Percentiles rank a stretch among this genome's conserved stretches.
phyloP scores from a whole-genome alignment of 306 rosid species.

The Sindora glabra region DNA sequence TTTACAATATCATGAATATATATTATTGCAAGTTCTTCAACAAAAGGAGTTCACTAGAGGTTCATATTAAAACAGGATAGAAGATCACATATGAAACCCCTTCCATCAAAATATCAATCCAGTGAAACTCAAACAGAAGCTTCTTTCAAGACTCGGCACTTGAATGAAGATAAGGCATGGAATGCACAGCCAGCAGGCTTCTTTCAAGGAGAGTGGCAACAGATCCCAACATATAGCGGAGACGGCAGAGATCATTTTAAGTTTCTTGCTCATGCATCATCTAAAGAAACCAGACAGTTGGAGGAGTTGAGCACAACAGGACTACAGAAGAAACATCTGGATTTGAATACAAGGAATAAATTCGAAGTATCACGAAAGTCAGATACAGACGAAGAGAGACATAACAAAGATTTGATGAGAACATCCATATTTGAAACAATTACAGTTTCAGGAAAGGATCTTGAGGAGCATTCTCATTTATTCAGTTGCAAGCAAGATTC shows the following conservation, averaged over 20 bases:
- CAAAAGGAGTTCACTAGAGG: slow-evolving; percentile 10
- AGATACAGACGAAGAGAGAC: slow-evolving; percentile 24
- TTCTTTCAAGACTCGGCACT: slow-evolving; percentile 10
- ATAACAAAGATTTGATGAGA: slow-evolving; percentile 10
- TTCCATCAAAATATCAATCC: slow-evolving; percentile 24
- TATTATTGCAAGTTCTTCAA: not conserved
- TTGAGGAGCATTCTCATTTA: slow-evolving; percentile 5
- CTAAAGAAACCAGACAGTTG: not conserved
- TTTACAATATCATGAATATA: slow-evolving; percentile 4
- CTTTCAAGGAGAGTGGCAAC: slow-evolving; percentile 17
- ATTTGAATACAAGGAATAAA: slow-evolving; percentile 11
- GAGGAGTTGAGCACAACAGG: slow-evolving; percentile 18
- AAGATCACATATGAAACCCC: slow-evolving; percentile 43
- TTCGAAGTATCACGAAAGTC: slow-evolving; percentile 9
- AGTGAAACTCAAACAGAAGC: slow-evolving; percentile 16
- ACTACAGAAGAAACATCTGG: slow-evolving; percentile 11
- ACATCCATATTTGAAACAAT: slow-evolving; percentile 13
- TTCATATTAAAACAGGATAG: slow-evolving; percentile 41
- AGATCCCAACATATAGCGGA: not conserved
- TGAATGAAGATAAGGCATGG: slow-evolving; percentile 13
- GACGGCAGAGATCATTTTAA: slow-evolving; percentile 10
- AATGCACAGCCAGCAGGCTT: not conserved
- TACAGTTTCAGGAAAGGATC: slow-evolving; percentile 19
- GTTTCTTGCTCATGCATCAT: slow-evolving; percentile 6
- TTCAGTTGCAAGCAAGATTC: slow-evolving; percentile 2